Evolutionary conservation across 768 basidiomycete genomes (phyloP).

Genomic region (Lactarius deliciosus): DNA sequence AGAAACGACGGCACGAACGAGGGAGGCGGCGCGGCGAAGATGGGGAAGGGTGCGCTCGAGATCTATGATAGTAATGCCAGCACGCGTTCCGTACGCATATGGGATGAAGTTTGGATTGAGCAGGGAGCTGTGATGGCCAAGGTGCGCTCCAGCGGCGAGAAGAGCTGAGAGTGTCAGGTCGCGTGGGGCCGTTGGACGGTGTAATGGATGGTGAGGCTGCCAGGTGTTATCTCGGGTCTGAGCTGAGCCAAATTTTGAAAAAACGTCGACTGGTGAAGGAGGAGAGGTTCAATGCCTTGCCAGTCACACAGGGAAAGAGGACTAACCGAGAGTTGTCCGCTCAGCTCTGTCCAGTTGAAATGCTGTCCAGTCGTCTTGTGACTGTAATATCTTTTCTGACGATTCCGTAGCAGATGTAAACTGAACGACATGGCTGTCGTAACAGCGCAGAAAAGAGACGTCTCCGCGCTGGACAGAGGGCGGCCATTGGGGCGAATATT

Average conservation of each 20-base stretch:
- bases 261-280: conserved; percentile 38
- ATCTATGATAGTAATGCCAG: conserved; percentile 90
- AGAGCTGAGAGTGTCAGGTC: conserved; percentile 85
- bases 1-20: conserved; percentile 79
- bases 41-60: conserved; percentile 91
- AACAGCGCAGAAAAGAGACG: conserved; percentile 10
- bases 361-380: conserved; percentile 61
- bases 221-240: conserved; percentile 65
- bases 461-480: conserved; percentile 28
- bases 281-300: conserved; percentile 23
- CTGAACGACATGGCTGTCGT: conserved; percentile 3
- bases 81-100: conserved; percentile 89
- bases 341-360: conserved; percentile 61
- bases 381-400: conserved; percentile 37
- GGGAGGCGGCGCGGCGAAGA: conserved; percentile 84
- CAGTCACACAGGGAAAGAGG: conserved; percentile 21
- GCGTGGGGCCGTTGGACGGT: conserved; percentile 56
- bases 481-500: conserved; percentile 26
- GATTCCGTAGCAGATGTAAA: conserved; percentile 27
- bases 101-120: conserved; percentile 90
- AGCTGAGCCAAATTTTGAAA: conserved; percentile 75
- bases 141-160: conserved; percentile 89
- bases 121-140: conserved; percentile 82
- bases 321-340: conserved; percentile 52
- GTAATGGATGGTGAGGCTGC: conserved; percentile 69